A percentile compares a stretch with the other conserved stretches of the same genome.
These are phyloP conservation scores for Cucumis cinereus DNA, from an alignment of 306 rosid genomes.

Conservation along the genomic window DNA sequence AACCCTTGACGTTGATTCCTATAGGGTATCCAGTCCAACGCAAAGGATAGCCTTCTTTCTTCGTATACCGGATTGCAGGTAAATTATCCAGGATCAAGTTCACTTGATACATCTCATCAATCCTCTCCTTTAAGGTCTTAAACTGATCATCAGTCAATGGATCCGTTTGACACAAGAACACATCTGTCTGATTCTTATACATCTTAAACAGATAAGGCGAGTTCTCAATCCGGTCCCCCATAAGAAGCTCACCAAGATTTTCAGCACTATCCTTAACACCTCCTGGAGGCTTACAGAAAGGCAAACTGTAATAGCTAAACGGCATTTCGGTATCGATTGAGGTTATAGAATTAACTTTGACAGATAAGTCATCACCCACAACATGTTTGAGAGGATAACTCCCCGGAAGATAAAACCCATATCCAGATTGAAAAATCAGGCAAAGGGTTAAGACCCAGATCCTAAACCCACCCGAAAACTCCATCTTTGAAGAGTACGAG, in stretches of 20 bases:
- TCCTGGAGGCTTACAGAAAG: conserved; percentile 59
- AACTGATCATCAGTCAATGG: conserved; percentile 50
- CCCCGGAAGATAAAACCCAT: conserved; percentile 82
- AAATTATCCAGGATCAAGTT: conserved; percentile 55
- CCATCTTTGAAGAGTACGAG: conserved; percentile 33
- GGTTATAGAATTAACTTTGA: conserved; percentile 85
- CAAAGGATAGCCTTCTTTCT: conserved; percentile 58
- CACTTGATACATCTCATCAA: conserved; percentile 94
- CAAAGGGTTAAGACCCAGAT: conserved; percentile 39
- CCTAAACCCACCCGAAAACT: conserved; percentile 27
- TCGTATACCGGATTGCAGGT: conserved; percentile 79
- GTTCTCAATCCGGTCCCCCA: conserved; percentile 96
- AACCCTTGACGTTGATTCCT: conserved; percentile 77
- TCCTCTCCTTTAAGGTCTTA: conserved; percentile 66
- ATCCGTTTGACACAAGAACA: conserved; percentile 50
- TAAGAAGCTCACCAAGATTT: conserved; percentile 95
- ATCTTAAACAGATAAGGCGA: conserved; percentile 74
- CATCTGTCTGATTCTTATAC: conserved; percentile 53
- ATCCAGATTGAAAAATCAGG: conserved; percentile 39
- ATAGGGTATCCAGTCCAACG: conserved; percentile 91
- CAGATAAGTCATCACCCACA: conserved; percentile 39
- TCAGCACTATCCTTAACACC: conserved; percentile 91
- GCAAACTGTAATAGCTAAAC: conserved; percentile 82
- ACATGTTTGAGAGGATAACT: conserved; percentile 73
- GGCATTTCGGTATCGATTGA: conserved; percentile 91